Conservation (phyloP, 169 alveolate genomes). For the Ichthyophthirius multifiliis region DNA sequence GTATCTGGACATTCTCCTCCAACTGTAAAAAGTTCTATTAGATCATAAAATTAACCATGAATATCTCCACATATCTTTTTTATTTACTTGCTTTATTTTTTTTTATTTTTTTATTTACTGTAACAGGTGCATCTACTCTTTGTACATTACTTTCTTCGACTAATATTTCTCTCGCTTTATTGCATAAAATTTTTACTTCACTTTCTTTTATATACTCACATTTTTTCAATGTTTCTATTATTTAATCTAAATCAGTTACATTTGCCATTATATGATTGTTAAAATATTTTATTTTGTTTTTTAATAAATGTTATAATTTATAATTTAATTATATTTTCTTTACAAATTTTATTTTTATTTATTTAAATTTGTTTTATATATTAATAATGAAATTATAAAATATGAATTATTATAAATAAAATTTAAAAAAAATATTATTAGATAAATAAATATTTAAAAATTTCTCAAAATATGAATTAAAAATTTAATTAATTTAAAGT, state of each 20-base stretch:
- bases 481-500: too few relatives aligned
- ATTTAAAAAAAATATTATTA: too few relatives aligned
- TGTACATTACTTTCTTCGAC: slow-evolving; percentile 96
- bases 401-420: too few relatives aligned
- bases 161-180: slow-evolving; percentile 96
- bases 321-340: too few relatives aligned
- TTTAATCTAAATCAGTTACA: slow-evolving; percentile 81
- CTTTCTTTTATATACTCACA: slow-evolving; percentile 94
- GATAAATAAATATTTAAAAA: too few relatives aligned
- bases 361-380: too few relatives aligned
- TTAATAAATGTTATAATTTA: not conserved
- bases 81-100: not conserved
- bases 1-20: slow-evolving; percentile 90
- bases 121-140: slow-evolving; percentile 96
- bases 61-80: slow-evolving; percentile 94
- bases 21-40: slow-evolving; percentile 91
- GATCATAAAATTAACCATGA: slow-evolving; percentile 96
- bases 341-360: too few relatives aligned
- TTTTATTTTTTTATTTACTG: slow-evolving; percentile 83
- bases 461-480: too few relatives aligned
- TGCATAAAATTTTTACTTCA: slow-evolving; percentile 94
- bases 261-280: not conserved
- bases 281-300: not conserved
- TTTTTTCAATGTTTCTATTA: slow-evolving; percentile 91
- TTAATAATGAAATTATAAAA: too few relatives aligned